phyloP scores from a whole-genome alignment of 2,329 filamentous ascomycete species.

The Nemania sp. region DNA sequence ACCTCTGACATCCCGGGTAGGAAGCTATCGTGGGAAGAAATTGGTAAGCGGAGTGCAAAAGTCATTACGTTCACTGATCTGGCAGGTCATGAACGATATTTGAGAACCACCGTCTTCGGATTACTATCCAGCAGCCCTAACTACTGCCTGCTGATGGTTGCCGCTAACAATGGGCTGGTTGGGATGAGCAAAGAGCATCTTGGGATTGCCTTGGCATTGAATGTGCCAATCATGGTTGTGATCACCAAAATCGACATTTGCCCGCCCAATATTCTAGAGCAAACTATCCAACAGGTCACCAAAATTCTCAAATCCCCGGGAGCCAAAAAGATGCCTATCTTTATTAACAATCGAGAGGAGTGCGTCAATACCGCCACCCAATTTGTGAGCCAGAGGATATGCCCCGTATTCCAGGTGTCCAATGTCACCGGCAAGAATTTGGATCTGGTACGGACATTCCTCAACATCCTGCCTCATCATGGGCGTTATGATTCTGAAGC shows the following conservation, averaged over 20 bases:
- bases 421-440: conserved; percentile 94
- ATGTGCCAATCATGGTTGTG: conserved; percentile 96
- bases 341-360: conserved; percentile 88
- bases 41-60: conserved; percentile 91
- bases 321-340: conserved; percentile 92
- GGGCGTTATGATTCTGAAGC: conserved; percentile 88
- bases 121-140: conserved; percentile 93
- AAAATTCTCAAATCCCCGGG: conserved; percentile 93
- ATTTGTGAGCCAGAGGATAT: conserved; percentile 93
- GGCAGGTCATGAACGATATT: conserved; percentile 92
- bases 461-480: conserved; percentile 94
- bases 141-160: conserved; percentile 97
- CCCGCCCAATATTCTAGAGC: conserved; percentile 89
- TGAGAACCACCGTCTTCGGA: conserved; percentile 95
- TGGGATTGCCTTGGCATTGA: conserved; percentile 89
- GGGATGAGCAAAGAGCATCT: conserved; percentile 99
- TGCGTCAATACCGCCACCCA: conserved; percentile 95
- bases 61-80: conserved; percentile 96
- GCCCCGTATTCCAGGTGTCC: conserved; percentile 95
- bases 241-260: conserved; percentile 99
- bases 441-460: conserved; percentile 85
- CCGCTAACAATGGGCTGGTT: conserved; percentile 93
- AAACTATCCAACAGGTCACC: conserved; percentile 88
- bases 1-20: conserved; percentile 80
- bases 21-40: conserved; percentile 92